A percentile compares a stretch with the other conserved stretches of the same genome.
Evolutionary conservation across 768 basidiomycete genomes (phyloP).

Genomic region (Boletellus sp.): DNA sequence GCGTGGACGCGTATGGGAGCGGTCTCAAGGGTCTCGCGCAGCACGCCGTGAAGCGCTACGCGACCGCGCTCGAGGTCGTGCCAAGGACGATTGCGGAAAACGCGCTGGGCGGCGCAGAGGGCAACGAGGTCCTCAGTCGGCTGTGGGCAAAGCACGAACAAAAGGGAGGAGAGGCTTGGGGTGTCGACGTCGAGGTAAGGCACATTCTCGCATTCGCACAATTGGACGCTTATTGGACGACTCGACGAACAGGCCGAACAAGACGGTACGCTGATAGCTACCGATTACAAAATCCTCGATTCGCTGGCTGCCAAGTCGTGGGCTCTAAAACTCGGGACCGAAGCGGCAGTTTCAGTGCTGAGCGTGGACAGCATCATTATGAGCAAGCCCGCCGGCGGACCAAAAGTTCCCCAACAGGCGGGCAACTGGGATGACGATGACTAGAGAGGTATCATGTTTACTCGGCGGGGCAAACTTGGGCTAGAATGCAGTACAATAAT

Average conservation of each 20-base stretch:
- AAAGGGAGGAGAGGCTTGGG: slow-evolving; percentile 69
- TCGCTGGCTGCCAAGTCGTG: slow-evolving; percentile 87
- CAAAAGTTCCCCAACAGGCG: slow-evolving; percentile 82
- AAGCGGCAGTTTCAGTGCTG: slow-evolving; percentile 86
- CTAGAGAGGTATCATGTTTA: slow-evolving; percentile 23
- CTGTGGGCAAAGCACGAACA: slow-evolving; percentile 89
- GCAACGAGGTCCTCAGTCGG: slow-evolving; percentile 85
- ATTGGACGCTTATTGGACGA: slow-evolving; percentile 1
- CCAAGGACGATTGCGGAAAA: slow-evolving; percentile 94
- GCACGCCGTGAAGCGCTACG: slow-evolving; percentile 89
- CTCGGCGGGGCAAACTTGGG: slow-evolving; percentile 9
- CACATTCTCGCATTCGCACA: too few species aligned
- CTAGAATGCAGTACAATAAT: slow-evolving; percentile 28
- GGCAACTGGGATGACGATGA: slow-evolving; percentile 83
- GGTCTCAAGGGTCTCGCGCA: slow-evolving; percentile 88
- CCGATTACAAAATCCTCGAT: slow-evolving; percentile 70
- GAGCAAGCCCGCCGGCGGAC: slow-evolving; percentile 89
- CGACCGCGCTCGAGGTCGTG: slow-evolving; percentile 85
- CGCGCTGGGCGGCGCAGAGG: slow-evolving; percentile 85
- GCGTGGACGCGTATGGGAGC: slow-evolving; percentile 82
- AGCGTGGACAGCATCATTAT: slow-evolving; percentile 98
- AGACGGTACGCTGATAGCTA: slow-evolving; percentile 69
- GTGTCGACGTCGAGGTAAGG: slow-evolving; percentile 83
- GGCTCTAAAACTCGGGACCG: slow-evolving; percentile 87
- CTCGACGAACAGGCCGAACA: slow-evolving; percentile 58